phyloP scores from a whole-genome alignment of 108 stramenopile genomes.

The Ochromonas danica region DNA sequence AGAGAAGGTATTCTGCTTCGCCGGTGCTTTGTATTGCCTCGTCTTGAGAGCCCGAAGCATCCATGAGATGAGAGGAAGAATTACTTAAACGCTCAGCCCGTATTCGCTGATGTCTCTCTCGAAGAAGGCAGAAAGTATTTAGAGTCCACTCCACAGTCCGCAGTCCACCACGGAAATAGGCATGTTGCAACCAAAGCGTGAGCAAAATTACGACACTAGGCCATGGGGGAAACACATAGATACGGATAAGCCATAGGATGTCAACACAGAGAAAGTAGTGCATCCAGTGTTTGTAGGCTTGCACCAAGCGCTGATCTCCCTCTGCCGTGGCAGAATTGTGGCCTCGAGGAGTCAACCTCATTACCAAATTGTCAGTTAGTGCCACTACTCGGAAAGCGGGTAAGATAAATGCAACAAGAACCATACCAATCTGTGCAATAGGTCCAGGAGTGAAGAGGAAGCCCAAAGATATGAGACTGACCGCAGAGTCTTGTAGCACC shows the following conservation, averaged over 20 bases:
- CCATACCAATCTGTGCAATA: background rate
- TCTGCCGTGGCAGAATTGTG: background rate
- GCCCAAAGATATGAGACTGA: background rate
- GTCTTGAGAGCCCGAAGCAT: too few relatives aligned
- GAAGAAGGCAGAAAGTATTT: too few relatives aligned
- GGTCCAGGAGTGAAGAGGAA: background rate
- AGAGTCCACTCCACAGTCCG: too few relatives aligned
- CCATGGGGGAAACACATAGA: slow-evolving; percentile 1
- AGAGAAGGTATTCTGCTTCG: too few relatives aligned
- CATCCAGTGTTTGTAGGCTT: background rate
- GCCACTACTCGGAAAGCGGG: background rate
- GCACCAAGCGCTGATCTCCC: background rate
- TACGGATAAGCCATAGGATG: background rate
- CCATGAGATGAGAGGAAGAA: too few relatives aligned
- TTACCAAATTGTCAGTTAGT: background rate
- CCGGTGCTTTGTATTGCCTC: too few relatives aligned
- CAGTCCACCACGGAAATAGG: slow-evolving; percentile 13
- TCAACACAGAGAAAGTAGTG: slow-evolving; percentile 1
- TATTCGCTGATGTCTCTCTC: too few relatives aligned
- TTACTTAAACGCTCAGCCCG: too few relatives aligned
- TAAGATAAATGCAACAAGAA: background rate
- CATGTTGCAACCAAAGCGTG: slow-evolving; percentile 22
- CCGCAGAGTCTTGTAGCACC: background rate
- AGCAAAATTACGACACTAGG: background rate
- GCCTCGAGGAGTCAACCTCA: background rate